Evolutionary conservation across 2,329 filamentous ascomycete species (phyloP).

Genomic region (Trichoderma simmonsii): DNA sequence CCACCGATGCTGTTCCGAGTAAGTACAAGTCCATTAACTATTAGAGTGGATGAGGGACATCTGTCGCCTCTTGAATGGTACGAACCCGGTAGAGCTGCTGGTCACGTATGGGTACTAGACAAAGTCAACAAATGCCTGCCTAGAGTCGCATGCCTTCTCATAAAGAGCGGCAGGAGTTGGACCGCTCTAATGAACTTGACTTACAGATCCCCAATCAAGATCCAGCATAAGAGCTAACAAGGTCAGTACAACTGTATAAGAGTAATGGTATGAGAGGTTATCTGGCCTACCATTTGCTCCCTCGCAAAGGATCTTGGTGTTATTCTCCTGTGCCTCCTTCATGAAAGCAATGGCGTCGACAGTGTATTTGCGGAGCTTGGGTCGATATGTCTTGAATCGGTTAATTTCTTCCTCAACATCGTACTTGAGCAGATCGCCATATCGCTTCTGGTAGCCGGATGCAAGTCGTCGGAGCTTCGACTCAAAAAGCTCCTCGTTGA

Average conservation of each 20-base stretch:
- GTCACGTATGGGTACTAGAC: constrained; percentile 28
- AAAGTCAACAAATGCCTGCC: constrained; percentile 24
- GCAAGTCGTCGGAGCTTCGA: constrained; percentile 61
- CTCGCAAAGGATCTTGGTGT: constrained; percentile 63
- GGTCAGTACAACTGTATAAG: neutral
- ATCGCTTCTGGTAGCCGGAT: constrained; percentile 60
- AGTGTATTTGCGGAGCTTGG: constrained; percentile 56
- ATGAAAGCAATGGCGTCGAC: constrained; percentile 67
- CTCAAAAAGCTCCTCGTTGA: constrained; percentile 65
- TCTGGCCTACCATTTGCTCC: constrained; percentile 45
- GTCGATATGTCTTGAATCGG: constrained; percentile 57
- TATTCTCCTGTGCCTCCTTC: constrained; percentile 55
- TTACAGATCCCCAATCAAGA: constrained; percentile 17
- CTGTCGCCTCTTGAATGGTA: neutral
- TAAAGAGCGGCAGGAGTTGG: neutral
- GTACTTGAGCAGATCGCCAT: constrained; percentile 61
- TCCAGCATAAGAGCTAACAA: constrained; percentile 19
- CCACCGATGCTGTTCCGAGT: constrained; percentile 34
- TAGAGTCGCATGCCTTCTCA: neutral
- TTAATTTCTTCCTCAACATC: constrained; percentile 68
- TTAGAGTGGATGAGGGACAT: neutral
- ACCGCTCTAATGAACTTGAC: neutral
- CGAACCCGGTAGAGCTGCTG: constrained; percentile 26
- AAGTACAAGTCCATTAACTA: neutral
- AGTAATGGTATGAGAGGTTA: neutral